Base-by-base conservation (phyloP, 1,284 basidiomycete species). In the Athelia sp. region DNA sequence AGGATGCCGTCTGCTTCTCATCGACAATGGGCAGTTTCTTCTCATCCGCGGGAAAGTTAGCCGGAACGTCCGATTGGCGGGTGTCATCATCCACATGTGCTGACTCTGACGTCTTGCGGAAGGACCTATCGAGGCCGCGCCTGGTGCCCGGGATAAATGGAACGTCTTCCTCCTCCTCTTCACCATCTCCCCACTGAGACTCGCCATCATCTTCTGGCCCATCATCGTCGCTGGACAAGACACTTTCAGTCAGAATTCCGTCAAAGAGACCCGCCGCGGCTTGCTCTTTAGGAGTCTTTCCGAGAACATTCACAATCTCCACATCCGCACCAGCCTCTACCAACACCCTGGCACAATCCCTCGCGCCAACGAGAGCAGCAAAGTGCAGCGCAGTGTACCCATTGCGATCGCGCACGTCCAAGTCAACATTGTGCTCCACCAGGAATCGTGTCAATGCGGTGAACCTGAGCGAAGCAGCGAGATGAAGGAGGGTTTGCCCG, bases 341-440 rank as follows among this genome's bases (percentile, higher is more conserved):
- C 24, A 99, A 73, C 3, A 86, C 67, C 35, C 76, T 72, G 0
- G 82, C 80, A 62, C 91, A 93, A 10, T 79, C 75, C 42, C 74
- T 68, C 18, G 87, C 84, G 19, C 79, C 80, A 17, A 75, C 76
- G 38, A 95, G 70, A 0, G 84, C 87, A 14, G 94, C 90, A 61
- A 96, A 87, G 63, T 96, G 92, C 32, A 98, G 71, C 0, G 96
- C 83, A 0, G 95, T 98, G 62, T 79, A 93, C 4, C 96, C 96
- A 63, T 93, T 97, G 52, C 79, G 75, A 67, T 99, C 97, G 50
- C 91, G 84, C 2, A 79, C 78, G 63, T 98, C 92, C 43, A 94
- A 58, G 57, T 94, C 90, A 26, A 87, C 84, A 14, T 79, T 84
- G 46, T 82, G 86, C 1, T 73, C 66, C 46, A 97, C 70, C 46